Evolutionary conservation across 345 rosid species (phyloP), one percentile per base, ranked within the genome.

Genomic region (Gossypium anomalum): DNA sequence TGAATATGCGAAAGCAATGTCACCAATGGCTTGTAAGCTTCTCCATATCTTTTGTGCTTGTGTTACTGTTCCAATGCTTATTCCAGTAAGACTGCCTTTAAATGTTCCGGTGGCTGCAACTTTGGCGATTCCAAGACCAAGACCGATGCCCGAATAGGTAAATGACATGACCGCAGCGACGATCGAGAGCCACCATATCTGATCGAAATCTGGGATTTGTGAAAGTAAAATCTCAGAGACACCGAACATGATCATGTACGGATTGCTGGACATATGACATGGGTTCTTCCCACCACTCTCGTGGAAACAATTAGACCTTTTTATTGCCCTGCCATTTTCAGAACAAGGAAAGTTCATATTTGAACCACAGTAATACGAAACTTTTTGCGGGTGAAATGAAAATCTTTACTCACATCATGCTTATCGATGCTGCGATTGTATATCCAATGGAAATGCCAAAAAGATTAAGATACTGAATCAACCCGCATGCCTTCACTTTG

Each of bases 1-100:
- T 4, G 97, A 89, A 72, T 93, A 93, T 2, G 98, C 94, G 70
- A 93, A 93, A 68, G 98, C 98, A 63, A 91, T 91, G 45, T 90
- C 86, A 10, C 98, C 98, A 34, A 93, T 90, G 51, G 98, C 94
- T 69, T 89, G 97, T 77, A 91, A 91, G 67, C 86, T 93, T 68
- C 87, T 85, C 98, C 75, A 57, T 58, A 88, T 85, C 83, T 93
- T 93, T 62, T 91, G 89, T 6, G 97, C 83, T 79, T 80, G 88
- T 27, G 89, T 84, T 64, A 89, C 90, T 8, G 87, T 63, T 70
- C 88, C 92, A 0, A 87, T 78, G 85, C 92, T 89, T 47, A 93
- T 84, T 70, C 98, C 98, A 0, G 97, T 89, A 38, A 89, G 84
- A 72, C 92, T 88, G 27, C 98, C 98, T 84, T 70, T 83, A 77